Evolutionary conservation across 331 rosid species (phyloP).

Genomic region (Telfairia occidentalis): DNA sequence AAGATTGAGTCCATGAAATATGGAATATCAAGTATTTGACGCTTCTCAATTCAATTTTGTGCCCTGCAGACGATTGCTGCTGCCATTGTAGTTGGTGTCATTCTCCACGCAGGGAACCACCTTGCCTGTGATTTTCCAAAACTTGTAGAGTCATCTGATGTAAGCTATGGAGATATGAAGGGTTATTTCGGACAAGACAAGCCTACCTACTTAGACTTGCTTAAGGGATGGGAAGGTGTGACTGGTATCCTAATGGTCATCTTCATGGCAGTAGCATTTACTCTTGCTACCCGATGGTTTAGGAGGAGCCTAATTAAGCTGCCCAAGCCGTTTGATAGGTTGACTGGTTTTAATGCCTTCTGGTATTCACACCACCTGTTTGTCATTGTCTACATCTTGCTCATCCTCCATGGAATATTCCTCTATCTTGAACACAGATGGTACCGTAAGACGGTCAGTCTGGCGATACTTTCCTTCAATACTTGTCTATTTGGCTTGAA

Average conservation of each 20-base stretch:
- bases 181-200: constrained; percentile 46
- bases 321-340: constrained; percentile 82
- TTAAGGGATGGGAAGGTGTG: constrained; percentile 64
- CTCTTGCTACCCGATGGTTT: constrained; percentile 88
- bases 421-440: constrained; percentile 64
- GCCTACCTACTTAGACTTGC: constrained; percentile 47
- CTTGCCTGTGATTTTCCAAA: constrained; percentile 93
- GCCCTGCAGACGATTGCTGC: constrained; percentile 62
- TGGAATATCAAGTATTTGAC: neutral
- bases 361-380: constrained; percentile 99
- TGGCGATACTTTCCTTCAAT: neutral
- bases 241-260: constrained; percentile 87
- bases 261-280: constrained; percentile 73
- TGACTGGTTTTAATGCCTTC: constrained; percentile 92
- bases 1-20: neutral
- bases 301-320: constrained; percentile 75
- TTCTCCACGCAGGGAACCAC: constrained; percentile 86
- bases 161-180: constrained; percentile 19
- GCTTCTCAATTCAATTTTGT: neutral
- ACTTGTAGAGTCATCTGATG: constrained; percentile 29
- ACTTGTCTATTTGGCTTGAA: neutral
- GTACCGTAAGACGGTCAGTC: constrained; percentile 65
- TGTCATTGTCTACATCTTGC: constrained; percentile 76
- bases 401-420: constrained; percentile 59
- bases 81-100: constrained; percentile 76